These are phyloP conservation scores for Neltuma alba DNA, from an alignment of 306 rosid genomes.

Conservation along the genomic window DNA sequence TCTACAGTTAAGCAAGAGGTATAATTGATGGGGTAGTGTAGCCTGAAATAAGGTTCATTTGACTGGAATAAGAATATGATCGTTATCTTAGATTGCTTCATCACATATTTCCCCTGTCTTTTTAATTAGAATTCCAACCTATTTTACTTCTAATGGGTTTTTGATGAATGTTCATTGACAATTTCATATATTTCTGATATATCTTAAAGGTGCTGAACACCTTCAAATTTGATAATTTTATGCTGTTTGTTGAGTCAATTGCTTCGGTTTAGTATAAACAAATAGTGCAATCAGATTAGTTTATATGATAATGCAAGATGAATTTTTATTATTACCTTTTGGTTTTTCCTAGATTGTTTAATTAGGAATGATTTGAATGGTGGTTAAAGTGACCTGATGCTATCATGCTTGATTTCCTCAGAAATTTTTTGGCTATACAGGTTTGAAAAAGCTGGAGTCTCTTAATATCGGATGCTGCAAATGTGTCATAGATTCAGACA, in stretches of 20 bases:
- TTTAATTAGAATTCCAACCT: constrained; percentile 19
- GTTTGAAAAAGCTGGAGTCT: constrained; percentile 58
- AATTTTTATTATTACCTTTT: not conserved
- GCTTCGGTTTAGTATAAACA: not conserved
- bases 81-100: constrained; percentile 9
- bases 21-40: constrained; percentile 18
- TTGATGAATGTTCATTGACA: not conserved
- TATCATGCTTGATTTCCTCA: not conserved
- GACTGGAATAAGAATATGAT: constrained; percentile 30
- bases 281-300: not conserved
- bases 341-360: not conserved
- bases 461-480: constrained; percentile 69
- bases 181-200: constrained; percentile 16
- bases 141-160: not conserved
- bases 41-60: constrained; percentile 21
- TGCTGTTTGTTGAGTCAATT: constrained; percentile 14
- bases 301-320: constrained; percentile 5
- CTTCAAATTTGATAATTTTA: not conserved
- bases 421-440: constrained; percentile 34
- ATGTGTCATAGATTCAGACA: constrained; percentile 63
- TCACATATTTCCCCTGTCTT: constrained; percentile 9
- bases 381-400: constrained; percentile 18
- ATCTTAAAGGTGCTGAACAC: not conserved
- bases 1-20: constrained; percentile 7
- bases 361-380: not conserved